These are phyloP conservation scores for Aspergillus thermomutatus DNA, from an alignment of 2,329 filamentous ascomycete genomes.

Conservation along the genomic window DNA sequence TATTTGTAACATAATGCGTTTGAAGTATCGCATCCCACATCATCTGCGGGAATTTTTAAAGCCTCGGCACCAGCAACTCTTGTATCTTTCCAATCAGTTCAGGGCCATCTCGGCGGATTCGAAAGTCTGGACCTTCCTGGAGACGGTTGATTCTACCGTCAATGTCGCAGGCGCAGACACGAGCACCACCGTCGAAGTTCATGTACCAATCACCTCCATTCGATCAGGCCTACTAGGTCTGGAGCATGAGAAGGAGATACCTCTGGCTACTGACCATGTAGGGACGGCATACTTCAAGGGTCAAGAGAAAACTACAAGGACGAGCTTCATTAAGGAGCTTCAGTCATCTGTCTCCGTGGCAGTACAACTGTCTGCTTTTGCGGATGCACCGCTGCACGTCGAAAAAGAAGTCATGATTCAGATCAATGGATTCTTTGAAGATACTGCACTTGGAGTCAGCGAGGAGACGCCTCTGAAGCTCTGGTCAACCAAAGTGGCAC, in stretches of 20 bases:
- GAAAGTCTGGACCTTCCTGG: constrained; percentile 61
- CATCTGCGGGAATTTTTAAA: constrained; percentile 52
- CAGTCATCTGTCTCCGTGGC: constrained; percentile 17
- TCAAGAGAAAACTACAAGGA: constrained; percentile 27
- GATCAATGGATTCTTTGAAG: constrained; percentile 59
- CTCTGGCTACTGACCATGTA: constrained; percentile 29
- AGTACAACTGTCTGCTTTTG: constrained; percentile 22
- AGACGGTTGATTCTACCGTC: constrained; percentile 59
- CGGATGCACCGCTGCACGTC: constrained; percentile 49
- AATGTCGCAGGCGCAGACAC: constrained; percentile 39
- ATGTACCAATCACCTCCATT: constrained; percentile 56
- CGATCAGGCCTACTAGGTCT: constrained; percentile 30
- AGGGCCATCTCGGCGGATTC: constrained; percentile 56
- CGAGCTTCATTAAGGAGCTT: constrained; percentile 24
- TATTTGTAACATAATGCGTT: constrained; percentile 52
- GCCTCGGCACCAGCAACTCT: constrained; percentile 49
- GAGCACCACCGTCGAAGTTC: constrained; percentile 52
- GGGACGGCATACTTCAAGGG: constrained; percentile 31
- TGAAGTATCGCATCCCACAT: constrained; percentile 50
- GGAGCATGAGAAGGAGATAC: constrained; percentile 32
- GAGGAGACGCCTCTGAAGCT: constrained; percentile 36
- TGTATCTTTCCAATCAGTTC: constrained; percentile 53
- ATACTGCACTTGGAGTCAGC: constrained; percentile 54
- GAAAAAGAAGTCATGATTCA: constrained; percentile 56
- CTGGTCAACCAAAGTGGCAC: constrained; percentile 27